phyloP scores from a whole-genome alignment of 352 stramenopile species.

The Phytophthora cryptogea region DNA sequence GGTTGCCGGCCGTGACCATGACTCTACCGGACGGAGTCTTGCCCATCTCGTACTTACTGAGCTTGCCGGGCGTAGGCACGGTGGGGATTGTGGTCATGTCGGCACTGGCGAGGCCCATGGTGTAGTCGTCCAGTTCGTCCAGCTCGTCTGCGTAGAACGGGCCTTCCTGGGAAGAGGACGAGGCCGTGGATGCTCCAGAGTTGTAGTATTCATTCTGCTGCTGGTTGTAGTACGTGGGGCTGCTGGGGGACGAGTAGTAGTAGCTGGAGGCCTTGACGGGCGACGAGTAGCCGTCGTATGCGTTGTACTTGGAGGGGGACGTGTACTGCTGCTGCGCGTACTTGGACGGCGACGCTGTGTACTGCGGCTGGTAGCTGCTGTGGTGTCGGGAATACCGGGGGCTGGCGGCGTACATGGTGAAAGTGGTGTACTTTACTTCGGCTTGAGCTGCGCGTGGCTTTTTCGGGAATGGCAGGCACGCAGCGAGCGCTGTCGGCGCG shows the following conservation, averaged over 20 bases:
- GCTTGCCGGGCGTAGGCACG: conserved; percentile 65
- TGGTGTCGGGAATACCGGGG: conserved; percentile 46
- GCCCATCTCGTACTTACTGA: conserved; percentile 77
- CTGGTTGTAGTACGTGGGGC: conserved; percentile 53
- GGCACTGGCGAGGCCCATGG: conserved; percentile 46
- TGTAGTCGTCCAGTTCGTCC: conserved; percentile 75
- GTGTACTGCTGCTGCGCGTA: conserved; percentile 31
- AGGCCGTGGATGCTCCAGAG: conserved; percentile 76
- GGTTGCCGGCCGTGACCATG: conserved; percentile 75
- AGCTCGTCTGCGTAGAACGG: conserved; percentile 76
- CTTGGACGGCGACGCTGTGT: conserved; percentile 31
- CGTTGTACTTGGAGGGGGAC: conserved; percentile 38
- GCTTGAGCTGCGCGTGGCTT: conserved; percentile 26
- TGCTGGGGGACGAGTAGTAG: conserved; percentile 48
- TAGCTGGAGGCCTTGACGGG: conserved; percentile 46
- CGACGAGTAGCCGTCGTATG: conserved; percentile 39
- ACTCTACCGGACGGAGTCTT: conserved; percentile 83
- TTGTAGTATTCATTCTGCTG: conserved; percentile 70
- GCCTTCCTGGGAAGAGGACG: conserved; percentile 78
- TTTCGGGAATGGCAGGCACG: conserved; percentile 45
- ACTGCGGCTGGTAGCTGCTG: conserved; percentile 31
- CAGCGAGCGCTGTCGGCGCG: neutral
- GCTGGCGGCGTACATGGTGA: conserved; percentile 37
- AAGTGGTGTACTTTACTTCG: conserved; percentile 7
- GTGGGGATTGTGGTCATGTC: conserved; percentile 84